A percentile compares a stretch with the other conserved stretches of the same genome.
phyloP scores from a whole-genome alignment of 306 rosid genomes.

The Luffa acutangula region DNA sequence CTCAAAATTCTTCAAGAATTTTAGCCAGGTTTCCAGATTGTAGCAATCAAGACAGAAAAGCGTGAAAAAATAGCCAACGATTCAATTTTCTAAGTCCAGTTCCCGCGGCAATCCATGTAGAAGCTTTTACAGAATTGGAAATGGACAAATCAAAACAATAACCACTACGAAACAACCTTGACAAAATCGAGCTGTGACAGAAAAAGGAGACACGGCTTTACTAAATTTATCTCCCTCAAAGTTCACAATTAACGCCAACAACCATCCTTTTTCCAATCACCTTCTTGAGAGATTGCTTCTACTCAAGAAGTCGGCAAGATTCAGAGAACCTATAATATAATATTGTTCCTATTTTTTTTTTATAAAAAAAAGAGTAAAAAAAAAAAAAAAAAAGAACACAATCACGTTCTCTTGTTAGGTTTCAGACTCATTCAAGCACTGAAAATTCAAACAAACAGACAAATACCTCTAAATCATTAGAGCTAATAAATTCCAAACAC shows the following conservation, averaged over 20 bases:
- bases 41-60: background rate
- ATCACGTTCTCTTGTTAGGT: background rate
- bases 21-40: background rate
- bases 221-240: conserved; percentile 20
- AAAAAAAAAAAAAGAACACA: background rate
- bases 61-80: background rate
- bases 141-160: conserved; percentile 14
- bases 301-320: conserved; percentile 1
- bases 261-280: background rate
- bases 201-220: conserved; percentile 15
- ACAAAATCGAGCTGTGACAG: conserved; percentile 14
- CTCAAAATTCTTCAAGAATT: background rate
- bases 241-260: background rate
- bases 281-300: background rate
- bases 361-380: background rate
- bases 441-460: background rate
- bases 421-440: background rate
- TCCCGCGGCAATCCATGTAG: conserved; percentile 14
- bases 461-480: background rate
- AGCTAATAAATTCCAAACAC: background rate
- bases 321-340: background rate
- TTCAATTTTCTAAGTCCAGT: background rate
- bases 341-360: background rate
- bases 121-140: conserved; percentile 25
- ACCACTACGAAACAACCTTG: background rate